Evolutionary conservation across 441 rosid species (phyloP).

Genomic region (Geranium incanum): DNA sequence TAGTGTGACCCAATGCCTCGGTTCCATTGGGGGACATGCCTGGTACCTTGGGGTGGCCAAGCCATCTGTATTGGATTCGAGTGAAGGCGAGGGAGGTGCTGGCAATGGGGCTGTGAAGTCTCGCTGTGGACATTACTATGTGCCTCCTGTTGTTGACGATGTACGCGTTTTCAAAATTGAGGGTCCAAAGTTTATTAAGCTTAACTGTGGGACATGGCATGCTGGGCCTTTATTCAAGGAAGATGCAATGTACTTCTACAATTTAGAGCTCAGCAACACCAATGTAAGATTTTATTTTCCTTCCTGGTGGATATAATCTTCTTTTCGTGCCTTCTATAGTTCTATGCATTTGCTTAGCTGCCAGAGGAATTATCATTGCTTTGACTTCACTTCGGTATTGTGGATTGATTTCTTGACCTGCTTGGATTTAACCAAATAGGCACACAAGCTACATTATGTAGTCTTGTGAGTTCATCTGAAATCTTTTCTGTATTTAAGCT

Average conservation of each 20-base stretch:
- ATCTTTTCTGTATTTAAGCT: no score
- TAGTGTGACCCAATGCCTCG: slow-evolving; percentile 76
- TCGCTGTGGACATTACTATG: slow-evolving; percentile 47
- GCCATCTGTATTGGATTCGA: slow-evolving; percentile 38
- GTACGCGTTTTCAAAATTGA: slow-evolving; percentile 51
- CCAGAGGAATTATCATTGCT: no score
- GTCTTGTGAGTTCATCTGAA: no score
- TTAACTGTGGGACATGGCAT: slow-evolving; percentile 70
- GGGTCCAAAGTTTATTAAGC: slow-evolving; percentile 65
- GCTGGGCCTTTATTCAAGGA: slow-evolving; percentile 62
- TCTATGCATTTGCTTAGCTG: neutral
- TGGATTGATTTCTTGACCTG: neutral
- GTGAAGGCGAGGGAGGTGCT: slow-evolving; percentile 19
- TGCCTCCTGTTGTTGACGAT: slow-evolving; percentile 49
- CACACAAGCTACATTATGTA: no score
- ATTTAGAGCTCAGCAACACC: slow-evolving; percentile 64
- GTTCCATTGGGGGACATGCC: slow-evolving; percentile 59
- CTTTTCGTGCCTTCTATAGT: neutral
- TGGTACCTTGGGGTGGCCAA: slow-evolving; percentile 84
- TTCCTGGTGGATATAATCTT: no score
- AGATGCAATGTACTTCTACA: slow-evolving; percentile 60
- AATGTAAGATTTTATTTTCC: slow-evolving; percentile 37
- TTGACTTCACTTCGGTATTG: neutral
- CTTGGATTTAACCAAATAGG: neutral
- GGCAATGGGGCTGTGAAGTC: slow-evolving; percentile 23